Percentiles rank a stretch among this genome's conserved stretches.
Conservation (phyloP, 805 yeast genomes). For the Metschnikowia anglica region DNA sequence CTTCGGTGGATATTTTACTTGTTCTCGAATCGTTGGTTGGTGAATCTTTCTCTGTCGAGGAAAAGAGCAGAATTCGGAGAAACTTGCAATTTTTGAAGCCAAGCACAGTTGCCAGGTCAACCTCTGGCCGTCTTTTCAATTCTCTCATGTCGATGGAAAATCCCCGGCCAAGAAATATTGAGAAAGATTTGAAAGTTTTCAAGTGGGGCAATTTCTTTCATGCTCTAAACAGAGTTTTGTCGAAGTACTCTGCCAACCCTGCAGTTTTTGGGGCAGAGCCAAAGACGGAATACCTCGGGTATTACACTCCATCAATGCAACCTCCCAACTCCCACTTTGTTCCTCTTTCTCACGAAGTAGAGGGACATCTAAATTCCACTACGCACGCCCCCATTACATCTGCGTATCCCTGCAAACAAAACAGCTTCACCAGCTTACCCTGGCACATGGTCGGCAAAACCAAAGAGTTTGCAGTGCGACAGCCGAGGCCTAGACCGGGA, state of each 20-base stretch:
- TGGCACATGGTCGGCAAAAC: conserved; percentile 5
- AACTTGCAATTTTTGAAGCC: conserved; percentile 66
- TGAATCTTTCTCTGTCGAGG: conserved; percentile 58
- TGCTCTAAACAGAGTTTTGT: conserved; percentile 56
- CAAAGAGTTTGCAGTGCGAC: conserved; percentile 1
- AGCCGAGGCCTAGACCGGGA: conserved; percentile 18
- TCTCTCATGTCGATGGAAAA: conserved; percentile 57
- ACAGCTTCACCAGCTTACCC: conserved; percentile 8
- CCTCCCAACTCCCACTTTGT: conserved; percentile 4
- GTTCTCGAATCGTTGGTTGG: conserved; percentile 58
- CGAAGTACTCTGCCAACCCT: conserved; percentile 47
- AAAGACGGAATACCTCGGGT: background rate
- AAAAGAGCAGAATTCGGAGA: conserved; percentile 66
- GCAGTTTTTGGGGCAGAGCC: conserved; percentile 1
- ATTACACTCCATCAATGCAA: conserved; percentile 1
- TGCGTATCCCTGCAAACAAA: conserved; percentile 3
- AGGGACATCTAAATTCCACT: conserved; percentile 9
- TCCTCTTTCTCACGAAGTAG: conserved; percentile 6
- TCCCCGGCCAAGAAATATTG: conserved; percentile 69
- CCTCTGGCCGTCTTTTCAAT: conserved; percentile 25
- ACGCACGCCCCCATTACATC: conserved; percentile 13
- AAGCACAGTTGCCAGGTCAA: conserved; percentile 50
- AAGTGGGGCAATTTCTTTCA: conserved; percentile 53
- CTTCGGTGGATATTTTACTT: conserved; percentile 62
- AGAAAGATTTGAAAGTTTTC: conserved; percentile 68